These are phyloP conservation scores for Pichia sp. DNA, from an alignment of 1,139 yeast species.

Conservation along the genomic window DNA sequence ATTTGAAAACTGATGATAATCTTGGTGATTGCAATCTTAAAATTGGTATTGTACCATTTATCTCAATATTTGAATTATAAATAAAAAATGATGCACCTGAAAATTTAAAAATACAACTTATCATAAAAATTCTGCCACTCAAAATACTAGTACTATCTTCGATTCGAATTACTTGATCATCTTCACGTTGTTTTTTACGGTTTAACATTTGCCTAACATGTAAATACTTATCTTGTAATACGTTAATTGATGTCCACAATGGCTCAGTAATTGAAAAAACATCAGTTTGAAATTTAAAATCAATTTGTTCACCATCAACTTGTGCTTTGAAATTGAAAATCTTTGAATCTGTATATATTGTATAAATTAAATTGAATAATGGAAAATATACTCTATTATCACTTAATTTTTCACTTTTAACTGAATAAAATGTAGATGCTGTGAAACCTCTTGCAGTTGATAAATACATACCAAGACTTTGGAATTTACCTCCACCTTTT, in stretches of 20 bases:
- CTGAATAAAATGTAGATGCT: slow-evolving; percentile 44
- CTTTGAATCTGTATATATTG: slow-evolving; percentile 33
- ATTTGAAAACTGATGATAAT: slow-evolving; percentile 49
- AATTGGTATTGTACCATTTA: slow-evolving; percentile 39
- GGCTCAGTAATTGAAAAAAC: slow-evolving; percentile 22
- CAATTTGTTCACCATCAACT: slow-evolving; percentile 61
- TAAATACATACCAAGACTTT: slow-evolving; percentile 57
- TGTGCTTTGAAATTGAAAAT: slow-evolving; percentile 35
- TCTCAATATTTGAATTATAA: slow-evolving; percentile 39
- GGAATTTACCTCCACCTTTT: slow-evolving; percentile 56
- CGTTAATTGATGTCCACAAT: slow-evolving; percentile 18
- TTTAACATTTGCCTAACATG: slow-evolving; percentile 1
- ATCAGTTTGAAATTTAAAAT: slow-evolving; percentile 46
- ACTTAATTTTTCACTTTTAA: slow-evolving; percentile 33
- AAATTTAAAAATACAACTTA: slow-evolving; percentile 49
- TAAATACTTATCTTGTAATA: slow-evolving; percentile 22
- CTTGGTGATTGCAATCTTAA: slow-evolving; percentile 74
- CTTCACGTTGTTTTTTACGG: not conserved
- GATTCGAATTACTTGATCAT: not conserved
- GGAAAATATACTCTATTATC: slow-evolving; percentile 64
- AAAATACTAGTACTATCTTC: not conserved
- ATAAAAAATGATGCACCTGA: slow-evolving; percentile 67
- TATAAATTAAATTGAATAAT: slow-evolving; percentile 54
- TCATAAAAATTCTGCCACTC: slow-evolving; percentile 13
- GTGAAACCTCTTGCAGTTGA: slow-evolving; percentile 60